These are phyloP conservation scores for Chlamydomonas schloesseri DNA, from an alignment of 139 green algal genomes.

Conservation along the genomic window DNA sequence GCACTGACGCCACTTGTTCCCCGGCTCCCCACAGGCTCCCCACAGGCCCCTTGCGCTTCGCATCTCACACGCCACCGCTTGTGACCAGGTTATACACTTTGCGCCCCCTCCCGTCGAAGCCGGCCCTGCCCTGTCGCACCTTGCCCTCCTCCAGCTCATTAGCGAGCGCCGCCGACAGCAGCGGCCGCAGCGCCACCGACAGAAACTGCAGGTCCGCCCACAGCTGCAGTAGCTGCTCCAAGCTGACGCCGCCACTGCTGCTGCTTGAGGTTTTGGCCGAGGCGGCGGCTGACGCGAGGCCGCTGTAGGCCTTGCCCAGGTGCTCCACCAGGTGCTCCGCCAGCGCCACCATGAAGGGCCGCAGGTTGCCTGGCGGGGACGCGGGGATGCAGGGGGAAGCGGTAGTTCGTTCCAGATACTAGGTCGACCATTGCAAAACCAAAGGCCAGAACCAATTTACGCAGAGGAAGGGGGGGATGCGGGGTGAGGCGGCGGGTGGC, in stretches of 20 bases:
- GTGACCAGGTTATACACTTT: no score
- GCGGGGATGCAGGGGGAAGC: neutral
- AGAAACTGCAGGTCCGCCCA: conserved; percentile 19
- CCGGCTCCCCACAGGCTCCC: no score
- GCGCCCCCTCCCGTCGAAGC: no score
- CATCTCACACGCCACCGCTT: neutral
- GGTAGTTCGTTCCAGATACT: no score
- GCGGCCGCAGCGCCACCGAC: conserved; percentile 9
- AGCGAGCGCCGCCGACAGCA: conserved; percentile 8
- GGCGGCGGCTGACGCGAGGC: neutral
- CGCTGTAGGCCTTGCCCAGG: neutral
- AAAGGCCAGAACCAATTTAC: neutral
- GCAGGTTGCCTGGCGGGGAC: conserved; percentile 32
- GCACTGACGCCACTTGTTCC: neutral
- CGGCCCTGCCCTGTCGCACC: neutral
- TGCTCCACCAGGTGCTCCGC: conserved; percentile 31
- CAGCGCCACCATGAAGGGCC: conserved; percentile 44
- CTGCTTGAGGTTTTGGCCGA: neutral
- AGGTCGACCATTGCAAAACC: neutral
- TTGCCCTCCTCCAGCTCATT: neutral
- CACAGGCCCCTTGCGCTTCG: no score
- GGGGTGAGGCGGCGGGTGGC: no score
- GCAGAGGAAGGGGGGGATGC: no score
- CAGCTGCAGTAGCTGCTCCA: conserved; percentile 33
- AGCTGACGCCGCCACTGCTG: neutral